Conservation (phyloP, 2,329 filamentous ascomycete species). For the Sclerotinia trifoliorum region DNA sequence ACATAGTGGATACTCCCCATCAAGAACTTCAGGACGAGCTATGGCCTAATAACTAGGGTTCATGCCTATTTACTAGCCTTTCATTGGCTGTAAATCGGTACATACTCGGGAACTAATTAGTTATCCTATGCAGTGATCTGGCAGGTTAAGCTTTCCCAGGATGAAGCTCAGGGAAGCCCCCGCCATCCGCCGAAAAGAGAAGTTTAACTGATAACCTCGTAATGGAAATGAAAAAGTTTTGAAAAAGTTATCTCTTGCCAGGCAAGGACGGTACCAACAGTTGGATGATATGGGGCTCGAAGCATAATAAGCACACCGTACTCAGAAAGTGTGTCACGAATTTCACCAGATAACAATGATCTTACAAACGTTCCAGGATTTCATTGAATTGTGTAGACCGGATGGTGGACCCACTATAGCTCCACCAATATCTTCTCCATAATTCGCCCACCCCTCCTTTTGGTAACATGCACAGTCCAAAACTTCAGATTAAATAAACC, state of each 20-base stretch:
- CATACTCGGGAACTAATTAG: background rate
- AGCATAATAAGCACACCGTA: background rate
- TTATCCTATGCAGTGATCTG: background rate
- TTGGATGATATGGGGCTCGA: background rate
- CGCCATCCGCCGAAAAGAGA: background rate
- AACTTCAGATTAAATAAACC: constrained; percentile 24
- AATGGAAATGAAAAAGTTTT: background rate
- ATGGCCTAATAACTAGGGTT: background rate
- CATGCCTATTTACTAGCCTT: background rate
- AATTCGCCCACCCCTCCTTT: background rate
- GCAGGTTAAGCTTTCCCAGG: background rate
- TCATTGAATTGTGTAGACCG: background rate
- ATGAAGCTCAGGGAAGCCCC: background rate
- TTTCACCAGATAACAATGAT: background rate
- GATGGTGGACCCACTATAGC: background rate
- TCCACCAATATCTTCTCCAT: constrained; percentile 7
- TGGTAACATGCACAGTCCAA: constrained; percentile 17
- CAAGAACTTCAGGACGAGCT: background rate
- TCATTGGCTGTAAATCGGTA: background rate
- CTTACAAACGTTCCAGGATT: background rate
- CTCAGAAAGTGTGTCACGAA: background rate
- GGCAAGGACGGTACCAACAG: background rate
- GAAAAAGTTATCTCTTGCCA: constrained; percentile 3
- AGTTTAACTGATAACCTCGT: constrained; percentile 6
- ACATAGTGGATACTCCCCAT: background rate